Evolutionary conservation across 2,329 filamentous ascomycete species (phyloP), one percentile per base, ranked within the genome.

Genomic region (Aspergillus neotritici): DNA sequence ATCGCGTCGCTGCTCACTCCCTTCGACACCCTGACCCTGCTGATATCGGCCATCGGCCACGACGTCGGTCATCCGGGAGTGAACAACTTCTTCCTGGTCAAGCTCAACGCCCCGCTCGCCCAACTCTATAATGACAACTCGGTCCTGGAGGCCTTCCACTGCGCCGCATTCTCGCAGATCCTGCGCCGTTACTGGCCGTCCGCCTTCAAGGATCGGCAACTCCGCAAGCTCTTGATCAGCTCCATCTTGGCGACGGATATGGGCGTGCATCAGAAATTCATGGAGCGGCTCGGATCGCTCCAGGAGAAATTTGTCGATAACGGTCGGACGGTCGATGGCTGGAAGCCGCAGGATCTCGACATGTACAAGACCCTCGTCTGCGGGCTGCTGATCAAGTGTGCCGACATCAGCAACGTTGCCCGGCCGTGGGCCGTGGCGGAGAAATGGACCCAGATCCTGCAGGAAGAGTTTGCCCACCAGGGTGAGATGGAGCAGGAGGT

Each of bases 231-330:
- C 5, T 93, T 97, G 84, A 97, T 96, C 57, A 95, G 88, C 64
- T 93, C 88, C n/a, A 97, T 98, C 47, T 72, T 98, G 16, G 88
- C 93, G 3, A 98, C 93, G 0, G 93, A 98, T 60, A 98, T 98
- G 93, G 89, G 89, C 6, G 70, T 95, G 5, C 93, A 98, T 67
- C 94, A 94, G 57, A 89, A 94, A 57, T 98, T 96, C 66, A 97
- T 97, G 89, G 83, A 84, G 59, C 86, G 85, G 62, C 73, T 97
- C 32, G 81, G 79, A n/a, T 82, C 84, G 50, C 68, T 94, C 40
- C 88, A 95, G 65, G 79, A 85, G 48, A 90, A 86, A 62, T 75
- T 94, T 9, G 76, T 81, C 32, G 79, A 80, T 31, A 83, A 81
- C 53, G 74, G 81, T 43, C 76, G 74, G 38, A 69, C 68, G 5